Conservation (phyloP, 768 basidiomycete species). For the Trametes coccinea region DNA sequence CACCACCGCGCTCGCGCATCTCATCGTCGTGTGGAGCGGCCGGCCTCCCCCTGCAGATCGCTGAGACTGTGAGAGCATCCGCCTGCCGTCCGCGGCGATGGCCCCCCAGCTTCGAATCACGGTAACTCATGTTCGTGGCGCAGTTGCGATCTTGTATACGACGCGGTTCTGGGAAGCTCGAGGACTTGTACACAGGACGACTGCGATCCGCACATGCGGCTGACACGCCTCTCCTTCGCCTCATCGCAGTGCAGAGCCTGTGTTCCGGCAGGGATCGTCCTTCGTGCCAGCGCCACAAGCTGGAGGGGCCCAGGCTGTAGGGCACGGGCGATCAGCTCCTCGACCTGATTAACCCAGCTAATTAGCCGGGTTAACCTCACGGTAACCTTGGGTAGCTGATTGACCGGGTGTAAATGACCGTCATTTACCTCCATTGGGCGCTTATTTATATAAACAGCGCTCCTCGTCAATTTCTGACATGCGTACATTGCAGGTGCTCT, state of each 20-base stretch:
- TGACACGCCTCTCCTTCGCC: neutral
- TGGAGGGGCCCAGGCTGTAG: neutral
- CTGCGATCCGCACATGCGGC: slow-evolving; percentile 5
- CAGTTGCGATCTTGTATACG: neutral
- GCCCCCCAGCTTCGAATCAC: neutral
- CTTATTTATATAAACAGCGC: too few species aligned
- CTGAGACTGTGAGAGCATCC: neutral
- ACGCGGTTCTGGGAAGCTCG: neutral
- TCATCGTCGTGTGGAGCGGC: neutral
- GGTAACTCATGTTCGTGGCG: neutral
- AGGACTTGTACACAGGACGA: neutral
- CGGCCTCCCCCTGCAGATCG: neutral
- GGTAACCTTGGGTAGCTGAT: too few species aligned
- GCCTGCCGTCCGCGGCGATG: neutral
- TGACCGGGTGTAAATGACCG: too few species aligned
- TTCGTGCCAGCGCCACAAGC: neutral
- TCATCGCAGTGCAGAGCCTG: neutral
- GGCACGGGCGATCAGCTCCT: too few species aligned
- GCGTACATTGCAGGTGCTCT: too few species aligned
- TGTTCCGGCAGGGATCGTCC: neutral
- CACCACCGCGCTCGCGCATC: neutral
- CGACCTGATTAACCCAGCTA: too few species aligned
- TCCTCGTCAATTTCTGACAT: too few species aligned
- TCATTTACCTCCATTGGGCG: too few species aligned
- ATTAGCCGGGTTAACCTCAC: too few species aligned